Evolutionary conservation across 169 alveolate genomes (phyloP).

Genomic region (Plasmodium coatneyi): DNA sequence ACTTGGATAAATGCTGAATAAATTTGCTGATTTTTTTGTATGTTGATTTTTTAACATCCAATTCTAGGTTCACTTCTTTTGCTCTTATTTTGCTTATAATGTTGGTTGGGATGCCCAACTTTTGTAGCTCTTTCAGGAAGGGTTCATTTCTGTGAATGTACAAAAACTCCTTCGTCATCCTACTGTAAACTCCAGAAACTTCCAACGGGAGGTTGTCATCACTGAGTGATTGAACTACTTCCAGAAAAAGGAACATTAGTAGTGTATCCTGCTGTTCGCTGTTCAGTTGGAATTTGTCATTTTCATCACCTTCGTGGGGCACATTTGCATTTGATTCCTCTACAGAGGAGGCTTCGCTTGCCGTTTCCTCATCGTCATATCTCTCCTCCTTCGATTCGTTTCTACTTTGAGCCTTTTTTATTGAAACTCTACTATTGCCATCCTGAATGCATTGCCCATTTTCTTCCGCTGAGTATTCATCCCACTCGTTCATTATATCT

Average conservation of each 20-base stretch:
- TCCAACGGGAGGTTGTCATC: slow-evolving; percentile 78
- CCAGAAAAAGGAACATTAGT: slow-evolving; percentile 62
- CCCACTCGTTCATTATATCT: slow-evolving; percentile 1
- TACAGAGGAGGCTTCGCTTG: neutral
- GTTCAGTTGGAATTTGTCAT: slow-evolving; percentile 12
- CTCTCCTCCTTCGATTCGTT: neutral
- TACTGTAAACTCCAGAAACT: slow-evolving; percentile 76
- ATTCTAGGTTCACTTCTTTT: slow-evolving; percentile 41
- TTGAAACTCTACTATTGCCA: neutral
- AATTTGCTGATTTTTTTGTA: slow-evolving; percentile 74
- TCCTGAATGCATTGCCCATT: neutral
- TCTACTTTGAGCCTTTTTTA: neutral
- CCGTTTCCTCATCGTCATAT: neutral
- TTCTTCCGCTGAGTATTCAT: neutral
- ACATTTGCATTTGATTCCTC: neutral
- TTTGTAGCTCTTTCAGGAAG: slow-evolving; percentile 31
- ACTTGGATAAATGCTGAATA: slow-evolving; percentile 76
- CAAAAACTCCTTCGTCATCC: slow-evolving; percentile 72
- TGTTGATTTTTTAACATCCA: slow-evolving; percentile 76
- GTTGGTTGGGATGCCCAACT: slow-evolving; percentile 2
- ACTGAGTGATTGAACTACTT: slow-evolving; percentile 39
- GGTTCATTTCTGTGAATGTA: slow-evolving; percentile 38
- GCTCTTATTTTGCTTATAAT: slow-evolving; percentile 11
- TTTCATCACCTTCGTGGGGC: neutral
- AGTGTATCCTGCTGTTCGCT: slow-evolving; percentile 65